These are phyloP conservation scores for Solanum tarijense DNA, from an alignment of 257 asterid genomes.

Conservation along the genomic window DNA sequence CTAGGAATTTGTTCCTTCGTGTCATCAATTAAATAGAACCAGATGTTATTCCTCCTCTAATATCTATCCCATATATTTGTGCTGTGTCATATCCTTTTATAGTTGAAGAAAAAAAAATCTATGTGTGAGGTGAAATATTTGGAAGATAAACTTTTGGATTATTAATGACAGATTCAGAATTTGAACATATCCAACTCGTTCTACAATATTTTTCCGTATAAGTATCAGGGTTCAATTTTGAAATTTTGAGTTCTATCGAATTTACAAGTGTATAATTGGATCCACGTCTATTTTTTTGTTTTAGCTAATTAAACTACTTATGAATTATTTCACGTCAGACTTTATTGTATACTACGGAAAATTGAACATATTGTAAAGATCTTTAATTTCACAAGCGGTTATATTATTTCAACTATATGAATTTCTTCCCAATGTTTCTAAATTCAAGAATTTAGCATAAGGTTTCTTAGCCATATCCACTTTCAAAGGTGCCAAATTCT, in stretches of 20 bases:
- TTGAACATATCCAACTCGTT: not conserved
- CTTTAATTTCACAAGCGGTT: not conserved
- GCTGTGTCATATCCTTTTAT: not conserved
- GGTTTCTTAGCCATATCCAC: not conserved
- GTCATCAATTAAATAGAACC: not conserved
- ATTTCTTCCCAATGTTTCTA: not conserved
- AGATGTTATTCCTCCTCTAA: not conserved
- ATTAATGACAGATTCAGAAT: not conserved
- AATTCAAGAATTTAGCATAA: not conserved
- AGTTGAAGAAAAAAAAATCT: not conserved
- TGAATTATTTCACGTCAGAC: not conserved
- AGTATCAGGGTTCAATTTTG: not conserved
- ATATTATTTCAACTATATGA: not conserved
- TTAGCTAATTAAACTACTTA: not conserved
- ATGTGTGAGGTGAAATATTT: not conserved
- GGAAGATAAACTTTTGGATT: not conserved
- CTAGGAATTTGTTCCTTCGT: slow-evolving; percentile 28
- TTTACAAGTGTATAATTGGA: not conserved
- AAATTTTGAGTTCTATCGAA: not conserved
- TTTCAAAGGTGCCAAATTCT: not conserved
- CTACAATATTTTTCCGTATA: not conserved
- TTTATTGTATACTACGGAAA: not conserved
- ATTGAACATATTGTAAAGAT: not conserved
- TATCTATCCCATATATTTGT: not conserved
- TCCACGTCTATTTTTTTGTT: not conserved